phyloP scores from a whole-genome alignment of 2,329 filamentous ascomycete species.

The Penicillium sp. region DNA sequence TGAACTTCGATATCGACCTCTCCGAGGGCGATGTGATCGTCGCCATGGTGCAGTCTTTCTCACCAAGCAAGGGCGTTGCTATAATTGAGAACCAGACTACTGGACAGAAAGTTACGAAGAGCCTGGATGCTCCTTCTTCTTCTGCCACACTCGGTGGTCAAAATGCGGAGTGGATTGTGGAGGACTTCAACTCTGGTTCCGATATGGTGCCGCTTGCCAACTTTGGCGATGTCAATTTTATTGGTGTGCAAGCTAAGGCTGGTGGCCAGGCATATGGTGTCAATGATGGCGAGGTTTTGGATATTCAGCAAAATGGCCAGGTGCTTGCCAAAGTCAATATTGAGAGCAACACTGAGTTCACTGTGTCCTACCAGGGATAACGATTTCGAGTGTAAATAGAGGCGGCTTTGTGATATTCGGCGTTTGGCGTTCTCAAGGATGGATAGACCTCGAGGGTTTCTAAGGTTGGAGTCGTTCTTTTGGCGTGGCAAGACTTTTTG shows the following conservation, averaged over 20 bases:
- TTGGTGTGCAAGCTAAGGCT: constrained; percentile 30
- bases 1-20: constrained; percentile 53
- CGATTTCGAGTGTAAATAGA: neutral
- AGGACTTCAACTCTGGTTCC: constrained; percentile 49
- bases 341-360: constrained; percentile 26
- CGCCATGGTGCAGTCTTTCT: constrained; percentile 38
- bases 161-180: constrained; percentile 65
- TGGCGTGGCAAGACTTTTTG: neutral
- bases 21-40: constrained; percentile 48
- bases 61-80: constrained; percentile 47
- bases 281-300: constrained; percentile 44
- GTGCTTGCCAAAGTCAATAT: constrained; percentile 32
- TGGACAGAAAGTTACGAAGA: constrained; percentile 54
- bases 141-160: constrained; percentile 51
- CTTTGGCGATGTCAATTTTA: constrained; percentile 48
- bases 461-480: neutral
- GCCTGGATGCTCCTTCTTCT: constrained; percentile 46
- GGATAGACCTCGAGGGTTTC: neutral
- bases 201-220: constrained; percentile 48
- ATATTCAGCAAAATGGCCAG: constrained; percentile 47
- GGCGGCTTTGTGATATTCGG: neutral
- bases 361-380: constrained; percentile 23
- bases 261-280: constrained; percentile 28
- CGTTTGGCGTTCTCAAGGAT: neutral
- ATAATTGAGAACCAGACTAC: constrained; percentile 54